Percentiles rank a stretch among this genome's conserved stretches.
Evolutionary conservation across 2,329 filamentous ascomycete genomes (phyloP).

Genomic region (Scortechinia acanthostroma): DNA sequence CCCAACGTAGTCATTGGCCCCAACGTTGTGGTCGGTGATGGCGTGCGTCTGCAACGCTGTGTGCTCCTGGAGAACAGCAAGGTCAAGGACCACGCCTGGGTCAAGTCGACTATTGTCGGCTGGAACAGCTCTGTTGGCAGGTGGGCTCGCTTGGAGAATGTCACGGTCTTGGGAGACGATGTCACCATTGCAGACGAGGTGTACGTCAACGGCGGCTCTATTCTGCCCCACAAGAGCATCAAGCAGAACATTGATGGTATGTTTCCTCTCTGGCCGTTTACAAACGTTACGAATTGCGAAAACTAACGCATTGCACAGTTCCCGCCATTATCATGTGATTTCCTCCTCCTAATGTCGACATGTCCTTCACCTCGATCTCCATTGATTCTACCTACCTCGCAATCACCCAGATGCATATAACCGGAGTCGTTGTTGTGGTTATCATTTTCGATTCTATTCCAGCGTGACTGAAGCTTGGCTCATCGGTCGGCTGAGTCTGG

Average conservation of each 20-base stretch:
- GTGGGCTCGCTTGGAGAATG: slow-evolving; percentile 95
- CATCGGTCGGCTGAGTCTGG: background rate
- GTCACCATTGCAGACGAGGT: slow-evolving; percentile 97
- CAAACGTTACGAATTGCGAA: background rate
- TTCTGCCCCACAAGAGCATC: slow-evolving; percentile 97
- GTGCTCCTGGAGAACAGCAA: slow-evolving; percentile 84
- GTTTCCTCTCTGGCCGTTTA: background rate
- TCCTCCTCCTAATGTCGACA: background rate
- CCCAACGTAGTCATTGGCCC: slow-evolving; percentile 95
- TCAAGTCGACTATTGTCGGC: slow-evolving; percentile 96
- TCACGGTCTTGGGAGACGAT: slow-evolving; percentile 94
- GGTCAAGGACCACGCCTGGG: slow-evolving; percentile 97
- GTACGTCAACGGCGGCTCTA: slow-evolving; percentile 93
- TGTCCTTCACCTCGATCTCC: background rate
- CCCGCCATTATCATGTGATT: slow-evolving; percentile 2
- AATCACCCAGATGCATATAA: background rate
- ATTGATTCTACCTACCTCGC: background rate
- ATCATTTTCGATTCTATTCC: background rate
- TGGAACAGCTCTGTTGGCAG: slow-evolving; percentile 95
- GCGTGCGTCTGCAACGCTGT: slow-evolving; percentile 86
- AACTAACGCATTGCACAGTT: background rate
- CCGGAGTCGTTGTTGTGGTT: background rate
- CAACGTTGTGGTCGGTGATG: slow-evolving; percentile 84
- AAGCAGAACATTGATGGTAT: slow-evolving; percentile 80
- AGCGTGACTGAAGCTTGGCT: no score